phyloP scores from a whole-genome alignment of 1,139 yeast species.

The Protomyces inouyei region DNA sequence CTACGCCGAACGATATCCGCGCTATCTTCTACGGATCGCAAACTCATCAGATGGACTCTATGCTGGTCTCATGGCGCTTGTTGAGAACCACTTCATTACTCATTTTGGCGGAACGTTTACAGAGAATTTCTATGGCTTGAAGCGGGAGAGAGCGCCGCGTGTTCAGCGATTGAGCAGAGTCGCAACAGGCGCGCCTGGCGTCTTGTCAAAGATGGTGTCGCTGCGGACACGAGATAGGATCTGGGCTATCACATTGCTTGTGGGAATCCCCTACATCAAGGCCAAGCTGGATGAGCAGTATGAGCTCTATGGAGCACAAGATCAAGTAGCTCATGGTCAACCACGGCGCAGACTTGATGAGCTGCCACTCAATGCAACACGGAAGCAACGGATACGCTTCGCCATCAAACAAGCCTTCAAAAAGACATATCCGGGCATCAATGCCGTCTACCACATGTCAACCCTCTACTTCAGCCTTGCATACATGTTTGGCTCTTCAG shows the following conservation, averaged over 20 bases:
- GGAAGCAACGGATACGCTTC: slow-evolving; percentile 33
- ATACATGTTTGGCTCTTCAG: slow-evolving; percentile 63
- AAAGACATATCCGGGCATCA: slow-evolving; percentile 57
- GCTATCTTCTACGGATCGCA: slow-evolving; percentile 56
- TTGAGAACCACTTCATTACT: slow-evolving; percentile 68
- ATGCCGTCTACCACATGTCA: slow-evolving; percentile 47
- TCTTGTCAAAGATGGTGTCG: slow-evolving; percentile 54
- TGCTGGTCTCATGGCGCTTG: slow-evolving; percentile 54
- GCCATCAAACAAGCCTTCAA: slow-evolving; percentile 49
- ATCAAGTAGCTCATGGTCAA: slow-evolving; percentile 10
- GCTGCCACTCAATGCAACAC: slow-evolving; percentile 35
- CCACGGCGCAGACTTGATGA: slow-evolving; percentile 32
- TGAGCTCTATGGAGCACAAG: slow-evolving; percentile 53
- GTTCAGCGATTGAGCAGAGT: slow-evolving; percentile 31
- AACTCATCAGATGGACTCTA: slow-evolving; percentile 75
- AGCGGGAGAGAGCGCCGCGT: slow-evolving; percentile 48
- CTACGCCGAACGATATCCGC: slow-evolving; percentile 75
- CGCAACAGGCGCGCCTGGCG: slow-evolving; percentile 43
- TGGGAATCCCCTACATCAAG: slow-evolving; percentile 58
- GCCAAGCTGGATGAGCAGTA: slow-evolving; percentile 65
- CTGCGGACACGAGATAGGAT: slow-evolving; percentile 53
- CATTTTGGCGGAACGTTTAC: slow-evolving; percentile 84
- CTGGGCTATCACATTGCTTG: slow-evolving; percentile 57
- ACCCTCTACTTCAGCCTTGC: slow-evolving; percentile 59
- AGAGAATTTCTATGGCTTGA: slow-evolving; percentile 86